A percentile compares a stretch with the other conserved stretches of the same genome.
phyloP scores from a whole-genome alignment of 1,139 yeast genomes.

The Meyerozyma smithsonii region DNA sequence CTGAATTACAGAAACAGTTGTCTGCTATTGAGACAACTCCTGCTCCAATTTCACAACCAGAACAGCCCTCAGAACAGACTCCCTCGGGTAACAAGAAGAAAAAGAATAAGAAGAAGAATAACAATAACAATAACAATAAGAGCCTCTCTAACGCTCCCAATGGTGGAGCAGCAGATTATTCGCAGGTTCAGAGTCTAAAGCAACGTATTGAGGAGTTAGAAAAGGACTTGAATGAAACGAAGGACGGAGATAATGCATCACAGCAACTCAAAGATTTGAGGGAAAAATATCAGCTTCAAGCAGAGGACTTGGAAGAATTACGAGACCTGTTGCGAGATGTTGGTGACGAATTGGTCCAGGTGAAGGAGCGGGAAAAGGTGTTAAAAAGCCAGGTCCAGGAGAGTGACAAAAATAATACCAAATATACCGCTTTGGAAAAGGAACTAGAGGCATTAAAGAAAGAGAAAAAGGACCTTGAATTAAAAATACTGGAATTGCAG shows the following conservation, averaged over 20 bases:
- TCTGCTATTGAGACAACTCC: not conserved
- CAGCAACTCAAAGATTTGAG: conserved; percentile 4
- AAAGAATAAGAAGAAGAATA: not conserved
- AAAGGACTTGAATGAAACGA: not conserved
- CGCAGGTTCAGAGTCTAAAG: conserved; percentile 2
- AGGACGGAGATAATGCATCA: not conserved
- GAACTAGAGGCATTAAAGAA: conserved; percentile 19
- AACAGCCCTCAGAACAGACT: not conserved
- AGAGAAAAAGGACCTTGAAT: conserved; percentile 24
- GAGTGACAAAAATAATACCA: conserved; percentile 6
- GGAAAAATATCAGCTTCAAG: conserved; percentile 18
- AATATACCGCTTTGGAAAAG: not conserved
- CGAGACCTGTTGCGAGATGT: conserved; percentile 70
- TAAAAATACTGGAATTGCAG: conserved; percentile 8
- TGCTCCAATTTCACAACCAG: not conserved
- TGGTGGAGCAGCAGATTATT: too few species aligned
- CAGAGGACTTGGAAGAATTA: conserved; percentile 53
- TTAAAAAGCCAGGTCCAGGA: conserved; percentile 11
- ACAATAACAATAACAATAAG: not conserved
- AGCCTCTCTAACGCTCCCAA: not conserved
- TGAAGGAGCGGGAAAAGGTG: conserved; percentile 37
- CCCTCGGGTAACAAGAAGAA: not conserved
- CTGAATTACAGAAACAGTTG: not conserved
- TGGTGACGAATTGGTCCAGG: conserved; percentile 69
- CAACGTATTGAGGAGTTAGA: conserved; percentile 16